These are phyloP conservation scores for Trypanosoma grayi DNA, from an alignment of 208 protist genomes.

Conservation along the genomic window DNA sequence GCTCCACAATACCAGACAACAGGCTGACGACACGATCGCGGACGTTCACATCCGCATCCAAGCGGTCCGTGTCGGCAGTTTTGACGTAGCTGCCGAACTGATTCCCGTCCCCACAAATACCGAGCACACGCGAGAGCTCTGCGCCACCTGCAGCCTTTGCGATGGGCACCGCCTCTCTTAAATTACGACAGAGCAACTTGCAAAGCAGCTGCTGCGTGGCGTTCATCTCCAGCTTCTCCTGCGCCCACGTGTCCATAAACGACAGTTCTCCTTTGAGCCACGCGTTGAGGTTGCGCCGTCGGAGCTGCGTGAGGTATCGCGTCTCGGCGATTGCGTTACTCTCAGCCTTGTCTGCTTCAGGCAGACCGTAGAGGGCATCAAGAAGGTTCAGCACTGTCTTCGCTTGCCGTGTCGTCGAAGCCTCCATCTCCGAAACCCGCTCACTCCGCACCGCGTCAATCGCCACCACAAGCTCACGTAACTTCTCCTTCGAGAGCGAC, in stretches of 20 bases:
- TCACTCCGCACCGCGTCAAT: slow-evolving; percentile 31
- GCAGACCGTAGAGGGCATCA: slow-evolving; percentile 78
- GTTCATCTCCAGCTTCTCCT: slow-evolving; percentile 13
- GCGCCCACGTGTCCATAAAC: slow-evolving; percentile 30
- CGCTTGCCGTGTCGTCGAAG: slow-evolving; percentile 56
- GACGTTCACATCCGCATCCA: slow-evolving; percentile 45
- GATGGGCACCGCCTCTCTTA: slow-evolving; percentile 51
- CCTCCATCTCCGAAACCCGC: slow-evolving; percentile 32
- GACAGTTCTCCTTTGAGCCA: slow-evolving; percentile 74
- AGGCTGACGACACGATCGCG: slow-evolving; percentile 76
- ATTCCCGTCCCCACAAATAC: slow-evolving; percentile 82
- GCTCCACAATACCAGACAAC: slow-evolving; percentile 78
- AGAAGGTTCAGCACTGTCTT: slow-evolving; percentile 55
- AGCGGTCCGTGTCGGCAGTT: slow-evolving; percentile 39
- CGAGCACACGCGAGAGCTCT: slow-evolving; percentile 71
- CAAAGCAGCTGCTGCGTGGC: slow-evolving; percentile 64
- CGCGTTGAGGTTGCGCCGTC: slow-evolving; percentile 60
- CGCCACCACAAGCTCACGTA: slow-evolving; percentile 36
- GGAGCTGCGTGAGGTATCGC: slow-evolving; percentile 71
- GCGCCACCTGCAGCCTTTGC: slow-evolving; percentile 36
- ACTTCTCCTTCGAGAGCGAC: slow-evolving; percentile 68
- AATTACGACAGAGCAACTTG: slow-evolving; percentile 74
- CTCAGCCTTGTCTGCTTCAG: slow-evolving; percentile 60
- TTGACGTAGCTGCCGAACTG: slow-evolving; percentile 80
- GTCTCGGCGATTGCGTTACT: slow-evolving; percentile 67